Percentiles rank a stretch among this genome's conserved stretches.
These are phyloP conservation scores for Lepiota brunneoincarnata DNA, from an alignment of 768 basidiomycete genomes.

Conservation along the genomic window DNA sequence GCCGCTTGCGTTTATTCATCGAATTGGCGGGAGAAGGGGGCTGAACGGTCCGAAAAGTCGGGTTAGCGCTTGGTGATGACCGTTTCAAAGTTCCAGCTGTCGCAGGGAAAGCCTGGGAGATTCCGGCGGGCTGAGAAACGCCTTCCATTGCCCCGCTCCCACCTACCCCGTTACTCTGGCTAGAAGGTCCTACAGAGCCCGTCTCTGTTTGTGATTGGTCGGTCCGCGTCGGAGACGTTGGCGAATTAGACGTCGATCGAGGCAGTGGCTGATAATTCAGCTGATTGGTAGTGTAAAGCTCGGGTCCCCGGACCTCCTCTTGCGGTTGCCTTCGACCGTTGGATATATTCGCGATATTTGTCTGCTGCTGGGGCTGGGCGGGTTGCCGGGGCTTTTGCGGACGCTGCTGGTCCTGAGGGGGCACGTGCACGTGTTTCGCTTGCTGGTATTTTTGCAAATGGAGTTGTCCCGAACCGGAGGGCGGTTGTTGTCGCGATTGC, in stretches of 20 bases:
- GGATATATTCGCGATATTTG: background rate
- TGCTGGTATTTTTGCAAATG: constrained; percentile 11
- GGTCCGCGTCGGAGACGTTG: background rate
- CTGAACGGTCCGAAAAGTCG: background rate
- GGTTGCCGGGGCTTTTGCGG: background rate
- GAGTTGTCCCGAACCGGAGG: background rate
- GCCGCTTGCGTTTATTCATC: constrained; percentile 22
- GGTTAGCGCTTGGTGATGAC: background rate
- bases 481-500: background rate
- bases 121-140: constrained; percentile 3
- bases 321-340: background rate
- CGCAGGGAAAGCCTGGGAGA: background rate
- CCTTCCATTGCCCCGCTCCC: background rate
- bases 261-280: constrained; percentile 2
- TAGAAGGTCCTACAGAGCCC: background rate
- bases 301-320: background rate
- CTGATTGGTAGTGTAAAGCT: background rate
- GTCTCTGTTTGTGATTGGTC: background rate
- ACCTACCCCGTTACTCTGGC: background rate
- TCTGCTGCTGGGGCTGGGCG: background rate
- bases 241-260: background rate
- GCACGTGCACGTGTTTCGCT: constrained; percentile 6
- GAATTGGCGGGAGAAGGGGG: constrained; percentile 6
- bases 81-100: background rate
- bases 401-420: background rate